Base-by-base conservation (phyloP, 2,329 filamentous ascomycete genomes). In the Aspergillus sp. region DNA sequence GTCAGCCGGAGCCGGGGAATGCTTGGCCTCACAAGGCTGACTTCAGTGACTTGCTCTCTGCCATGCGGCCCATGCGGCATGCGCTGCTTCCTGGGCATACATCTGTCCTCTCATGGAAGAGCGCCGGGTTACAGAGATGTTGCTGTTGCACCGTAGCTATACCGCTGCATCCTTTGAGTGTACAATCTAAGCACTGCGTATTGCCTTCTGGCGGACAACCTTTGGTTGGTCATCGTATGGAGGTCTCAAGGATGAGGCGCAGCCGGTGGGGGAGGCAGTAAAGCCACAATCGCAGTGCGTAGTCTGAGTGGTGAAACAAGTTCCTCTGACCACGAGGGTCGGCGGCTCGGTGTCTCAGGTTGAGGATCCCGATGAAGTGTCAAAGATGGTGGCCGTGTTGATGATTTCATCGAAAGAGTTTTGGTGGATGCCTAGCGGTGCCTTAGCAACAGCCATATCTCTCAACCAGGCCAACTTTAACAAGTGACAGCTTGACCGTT, bases 341-440 rank as follows among this genome's bases (percentile, higher is more conserved):
- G 36, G 36, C n/a, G 44, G 36, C 48, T 51, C 30, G 38, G 48
- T 51, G 48, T 51, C 48, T 51, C 48, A 51, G 39, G 20, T 42
- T 34, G 24, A 48, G 34, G 45, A 13, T 42, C n/a, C 24, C 34
- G 32, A 42, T 42, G 39, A 42, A 42, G n/a, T n/a, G n/a, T 42
- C 39, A 42, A 36, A 34, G 11, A 12, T 48, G n/a, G 15, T 11
- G 34, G 18, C 22, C n/a, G 24, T 22, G 17, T 39, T 20, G 26
- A 47, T 55, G 49, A 59, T 36, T 39, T 60, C 52, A 55, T 50
- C 44, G 44, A 15, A 54, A 48, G 42, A 50, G 9, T 56, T 56
- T 57, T 59, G 26, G 48, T 55, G 52, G 61, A 62, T 64, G 62
- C 61, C 62, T 64, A 60, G 51, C 20, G 44, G 39, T 56, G 55